phyloP scores from a whole-genome alignment of 805 yeast species.

The Starmerella bombicola region DNA sequence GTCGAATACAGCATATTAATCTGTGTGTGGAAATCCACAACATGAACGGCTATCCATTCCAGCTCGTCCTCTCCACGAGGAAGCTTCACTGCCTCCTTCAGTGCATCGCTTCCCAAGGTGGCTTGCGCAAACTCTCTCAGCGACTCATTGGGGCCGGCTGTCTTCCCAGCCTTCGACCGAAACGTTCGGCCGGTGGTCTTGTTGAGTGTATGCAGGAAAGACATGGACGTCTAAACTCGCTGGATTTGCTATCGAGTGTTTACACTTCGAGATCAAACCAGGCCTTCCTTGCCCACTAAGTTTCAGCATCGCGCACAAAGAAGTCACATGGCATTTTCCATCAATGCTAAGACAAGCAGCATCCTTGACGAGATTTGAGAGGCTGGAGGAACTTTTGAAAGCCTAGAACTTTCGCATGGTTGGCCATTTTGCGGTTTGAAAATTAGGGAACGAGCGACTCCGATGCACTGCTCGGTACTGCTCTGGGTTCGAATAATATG shows the following conservation, averaged over 20 bases:
- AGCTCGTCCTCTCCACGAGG: conserved; percentile 85
- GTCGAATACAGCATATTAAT: conserved; percentile 93
- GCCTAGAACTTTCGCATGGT: no score
- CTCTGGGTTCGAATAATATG: no score
- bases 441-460: no score
- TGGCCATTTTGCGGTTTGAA: no score
- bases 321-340: no score
- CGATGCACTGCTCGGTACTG: no score
- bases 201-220: conserved; percentile 23
- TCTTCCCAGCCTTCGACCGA: conserved; percentile 25
- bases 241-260: background rate
- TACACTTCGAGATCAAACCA: background rate
- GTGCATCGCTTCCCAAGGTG: conserved; percentile 81
- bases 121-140: conserved; percentile 84
- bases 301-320: no score
- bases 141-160: conserved; percentile 25
- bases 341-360: no score
- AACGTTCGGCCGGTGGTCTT: conserved; percentile 29
- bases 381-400: no score
- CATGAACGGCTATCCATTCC: conserved; percentile 96
- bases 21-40: conserved; percentile 94
- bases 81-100: conserved; percentile 82
- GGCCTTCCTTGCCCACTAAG: no score
- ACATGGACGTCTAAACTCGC: no score
- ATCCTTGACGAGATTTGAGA: no score